Percentiles rank a stretch among this genome's conserved stretches.
Conservation (phyloP, 2,329 filamentous ascomycete species). For the Curvularia verruculosa region DNA sequence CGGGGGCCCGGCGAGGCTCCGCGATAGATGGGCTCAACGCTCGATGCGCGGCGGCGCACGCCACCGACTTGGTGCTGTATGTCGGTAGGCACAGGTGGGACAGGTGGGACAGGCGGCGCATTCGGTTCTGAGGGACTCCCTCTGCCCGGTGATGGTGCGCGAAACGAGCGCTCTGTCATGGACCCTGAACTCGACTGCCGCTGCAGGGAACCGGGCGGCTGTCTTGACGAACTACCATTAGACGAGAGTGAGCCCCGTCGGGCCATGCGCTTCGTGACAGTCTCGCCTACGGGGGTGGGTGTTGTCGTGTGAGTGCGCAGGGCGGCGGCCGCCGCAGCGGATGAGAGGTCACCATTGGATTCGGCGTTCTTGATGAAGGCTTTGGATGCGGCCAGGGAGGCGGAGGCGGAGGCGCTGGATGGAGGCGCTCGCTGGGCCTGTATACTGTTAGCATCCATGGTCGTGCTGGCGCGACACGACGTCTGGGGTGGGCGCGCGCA, state of each 20-base stretch:
- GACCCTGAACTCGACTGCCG: conserved; percentile 71
- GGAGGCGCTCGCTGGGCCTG: conserved; percentile 47
- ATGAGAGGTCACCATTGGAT: conserved; percentile 72
- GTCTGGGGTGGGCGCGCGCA: conserved; percentile 12
- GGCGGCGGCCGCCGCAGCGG: conserved; percentile 84
- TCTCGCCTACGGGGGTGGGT: conserved; percentile 78
- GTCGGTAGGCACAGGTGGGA: conserved; percentile 72
- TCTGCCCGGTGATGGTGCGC: conserved; percentile 66
- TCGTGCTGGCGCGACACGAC: conserved; percentile 3
- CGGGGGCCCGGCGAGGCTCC: conserved; percentile 53
- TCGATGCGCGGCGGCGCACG: conserved; percentile 51
- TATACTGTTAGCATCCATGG: conserved; percentile 31
- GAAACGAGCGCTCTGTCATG: conserved; percentile 89
- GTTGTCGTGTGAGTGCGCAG: conserved; percentile 78
- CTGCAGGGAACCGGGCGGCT: conserved; percentile 44
- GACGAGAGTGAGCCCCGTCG: conserved; percentile 78
- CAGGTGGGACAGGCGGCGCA: conserved; percentile 79
- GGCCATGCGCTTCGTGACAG: conserved; percentile 85
- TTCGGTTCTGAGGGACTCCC: conserved; percentile 46
- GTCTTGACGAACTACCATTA: conserved; percentile 57
- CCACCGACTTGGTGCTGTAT: conserved; percentile 36
- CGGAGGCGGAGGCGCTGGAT: conserved; percentile 73
- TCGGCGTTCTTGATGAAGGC: conserved; percentile 75
- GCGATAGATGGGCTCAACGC: conserved; percentile 58
- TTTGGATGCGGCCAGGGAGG: conserved; percentile 78